Base-by-base conservation (phyloP, 2,329 filamentous ascomycete species). In the Cordyceps tenuipes region DNA sequence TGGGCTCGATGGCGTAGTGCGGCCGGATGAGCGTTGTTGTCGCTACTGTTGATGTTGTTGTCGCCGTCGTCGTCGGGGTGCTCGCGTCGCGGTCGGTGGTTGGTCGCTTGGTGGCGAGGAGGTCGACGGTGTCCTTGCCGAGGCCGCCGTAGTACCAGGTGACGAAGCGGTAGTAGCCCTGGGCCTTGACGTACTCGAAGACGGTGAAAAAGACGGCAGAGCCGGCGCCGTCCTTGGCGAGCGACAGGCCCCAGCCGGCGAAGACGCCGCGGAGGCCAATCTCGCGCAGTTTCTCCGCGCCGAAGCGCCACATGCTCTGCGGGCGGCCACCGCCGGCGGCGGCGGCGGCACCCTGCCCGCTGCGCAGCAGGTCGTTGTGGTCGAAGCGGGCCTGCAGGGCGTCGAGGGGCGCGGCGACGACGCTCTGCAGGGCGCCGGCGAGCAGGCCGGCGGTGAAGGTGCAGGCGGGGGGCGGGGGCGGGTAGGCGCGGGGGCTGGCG, bases 151-250 rank as follows among this genome's bases (percentile, higher is more conserved):
- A 91, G 69, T 86, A 89, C 75, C 82, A 85, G 15, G 80, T 82
- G 36, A 91, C 82, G 67, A 88, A 91, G 49, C 76, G 76, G 71
- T 90, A 90, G 72, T 89, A 77, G 13, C 79, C 79, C 69, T 91
- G 88, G 12, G 84, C 86, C 70, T 91, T 91, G 67, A 91, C 76
- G 52, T 84, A 89, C 72, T 92, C 89, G 64, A 92, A 91, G 0
- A 82, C 83, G 66, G 82, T 83, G 72, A 92, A 92, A 78, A 90
- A 90, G 19, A 89, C 72, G 41, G 85, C 88, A 57, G 82, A 84
- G 13, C 88, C 88, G 6, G 89, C 71, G 31, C 84, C 83, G 67
- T 91, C 88, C 66, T 90, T 90, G 48, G 85, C 67, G 46, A 91
- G 80, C 0, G 83, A 86, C 2, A 92, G 71, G 0, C 82, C 78